Conservation (phyloP, 768 basidiomycete species). For the Phylloporus rhodoxanthus region DNA sequence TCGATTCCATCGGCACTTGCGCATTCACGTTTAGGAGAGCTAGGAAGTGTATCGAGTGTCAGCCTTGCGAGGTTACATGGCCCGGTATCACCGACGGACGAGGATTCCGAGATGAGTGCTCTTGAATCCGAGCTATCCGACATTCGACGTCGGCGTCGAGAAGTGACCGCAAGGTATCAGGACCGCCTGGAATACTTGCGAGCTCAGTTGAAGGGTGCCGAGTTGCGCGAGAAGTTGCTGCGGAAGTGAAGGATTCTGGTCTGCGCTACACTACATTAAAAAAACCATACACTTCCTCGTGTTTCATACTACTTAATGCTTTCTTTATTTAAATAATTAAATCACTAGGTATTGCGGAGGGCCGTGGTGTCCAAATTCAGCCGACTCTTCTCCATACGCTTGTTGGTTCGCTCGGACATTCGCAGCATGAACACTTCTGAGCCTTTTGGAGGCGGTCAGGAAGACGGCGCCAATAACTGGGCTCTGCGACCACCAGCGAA, state of each 20-base stretch:
- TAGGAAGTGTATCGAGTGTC: constrained; percentile 38
- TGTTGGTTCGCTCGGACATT: background rate
- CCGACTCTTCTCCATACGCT: background rate
- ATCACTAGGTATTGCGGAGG: background rate
- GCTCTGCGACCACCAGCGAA: constrained; percentile 24
- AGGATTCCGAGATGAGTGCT: constrained; percentile 33
- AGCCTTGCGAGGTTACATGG: constrained; percentile 46
- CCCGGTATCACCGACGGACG: constrained; percentile 22
- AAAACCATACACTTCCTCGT: constrained; percentile 4
- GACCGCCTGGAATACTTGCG: constrained; percentile 73
- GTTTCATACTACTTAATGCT: constrained; percentile 8
- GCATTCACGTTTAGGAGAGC: constrained; percentile 27
- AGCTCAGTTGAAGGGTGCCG: constrained; percentile 77
- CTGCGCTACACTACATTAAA: background rate
- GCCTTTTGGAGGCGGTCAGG: constrained; percentile 16
- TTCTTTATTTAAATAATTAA: constrained; percentile 13
- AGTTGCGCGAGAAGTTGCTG: constrained; percentile 75
- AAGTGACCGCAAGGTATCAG: constrained; percentile 68
- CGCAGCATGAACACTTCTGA: constrained; percentile 10
- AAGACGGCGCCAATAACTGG: constrained; percentile 26
- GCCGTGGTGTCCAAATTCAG: background rate
- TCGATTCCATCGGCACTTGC: constrained; percentile 26
- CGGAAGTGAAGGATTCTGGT: constrained; percentile 40
- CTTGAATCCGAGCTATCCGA: constrained; percentile 61
- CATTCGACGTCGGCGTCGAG: constrained; percentile 61